phyloP scores from a whole-genome alignment of 306 rosid genomes.

The Medicago ruthenica region DNA sequence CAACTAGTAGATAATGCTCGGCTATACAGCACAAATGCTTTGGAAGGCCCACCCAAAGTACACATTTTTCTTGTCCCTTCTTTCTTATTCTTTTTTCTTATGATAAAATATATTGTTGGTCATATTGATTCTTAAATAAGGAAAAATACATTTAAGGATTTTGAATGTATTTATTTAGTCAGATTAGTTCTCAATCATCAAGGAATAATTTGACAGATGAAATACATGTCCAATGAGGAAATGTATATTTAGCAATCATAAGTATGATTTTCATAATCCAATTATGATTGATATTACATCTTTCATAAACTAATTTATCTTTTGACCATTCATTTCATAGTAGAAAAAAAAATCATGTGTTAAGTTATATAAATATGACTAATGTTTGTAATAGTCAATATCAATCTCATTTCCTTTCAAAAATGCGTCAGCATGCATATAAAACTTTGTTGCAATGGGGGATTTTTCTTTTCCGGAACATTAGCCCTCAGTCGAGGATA shows the following conservation, averaged over 20 bases:
- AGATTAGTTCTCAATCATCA: not conserved
- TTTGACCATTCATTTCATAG: not conserved
- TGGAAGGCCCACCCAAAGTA: conserved; percentile 95
- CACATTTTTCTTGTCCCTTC: not conserved
- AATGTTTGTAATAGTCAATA: not conserved
- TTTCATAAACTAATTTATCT: not conserved
- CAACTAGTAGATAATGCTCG: conserved; percentile 82
- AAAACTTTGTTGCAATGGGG: too few species aligned
- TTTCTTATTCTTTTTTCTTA: conserved; percentile 1
- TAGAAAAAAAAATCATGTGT: not conserved
- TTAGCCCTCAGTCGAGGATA: too few species aligned
- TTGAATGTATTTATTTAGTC: too few species aligned
- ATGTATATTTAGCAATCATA: not conserved
- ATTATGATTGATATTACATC: not conserved
- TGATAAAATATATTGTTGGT: not conserved
- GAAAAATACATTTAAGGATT: not conserved
- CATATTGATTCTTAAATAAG: not conserved
- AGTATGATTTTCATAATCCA: not conserved
- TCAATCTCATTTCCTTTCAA: not conserved
- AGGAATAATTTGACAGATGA: not conserved
- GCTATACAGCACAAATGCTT: conserved; percentile 82
- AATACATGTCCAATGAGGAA: not conserved
- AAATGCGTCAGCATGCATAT: not conserved
- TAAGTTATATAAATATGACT: conserved; percentile 7
- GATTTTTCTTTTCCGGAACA: too few species aligned